A percentile compares a stretch with the other conserved stretches of the same genome.
Evolutionary conservation across 176 grass and related monocot genomes (phyloP).

Genomic region (Lolium multiflorum): DNA sequence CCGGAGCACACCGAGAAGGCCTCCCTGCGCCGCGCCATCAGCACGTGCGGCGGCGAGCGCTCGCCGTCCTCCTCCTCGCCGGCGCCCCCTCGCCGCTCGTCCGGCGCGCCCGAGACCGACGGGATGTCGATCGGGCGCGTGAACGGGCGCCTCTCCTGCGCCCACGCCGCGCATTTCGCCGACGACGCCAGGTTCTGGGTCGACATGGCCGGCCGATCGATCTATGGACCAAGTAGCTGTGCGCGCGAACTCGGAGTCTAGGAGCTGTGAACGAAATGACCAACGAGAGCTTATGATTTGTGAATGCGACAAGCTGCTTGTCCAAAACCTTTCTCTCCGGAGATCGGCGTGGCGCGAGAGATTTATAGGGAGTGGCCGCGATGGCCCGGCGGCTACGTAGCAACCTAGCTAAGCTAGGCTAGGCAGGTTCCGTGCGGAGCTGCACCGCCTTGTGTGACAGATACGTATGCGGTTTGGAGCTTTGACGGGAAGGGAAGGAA

Average conservation of each 20-base stretch:
- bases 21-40: conserved; percentile 56
- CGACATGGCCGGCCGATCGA: conserved; percentile 23
- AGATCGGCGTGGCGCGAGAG: conserved; percentile 12
- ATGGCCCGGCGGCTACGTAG: conserved; percentile 23
- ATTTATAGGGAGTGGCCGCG: conserved; percentile 21
- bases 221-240: too few species aligned
- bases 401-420: background rate
- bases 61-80: conserved; percentile 6
- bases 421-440: conserved; percentile 49
- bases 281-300: background rate
- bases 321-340: background rate
- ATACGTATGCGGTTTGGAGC: conserved; percentile 37
- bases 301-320: background rate
- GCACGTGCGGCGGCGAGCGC: conserved; percentile 69
- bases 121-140: conserved; percentile 57
- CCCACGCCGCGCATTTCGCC: conserved; percentile 12
- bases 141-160: conserved; percentile 37
- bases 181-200: background rate
- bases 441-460: conserved; percentile 33
- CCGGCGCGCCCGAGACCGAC: background rate
- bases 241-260: too few species aligned
- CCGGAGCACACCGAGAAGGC: conserved; percentile 59
- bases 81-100: background rate
- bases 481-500: conserved; percentile 38
- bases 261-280: background rate